These are phyloP conservation scores for Kokia cookei DNA, from an alignment of 441 rosid species.

Conservation along the genomic window DNA sequence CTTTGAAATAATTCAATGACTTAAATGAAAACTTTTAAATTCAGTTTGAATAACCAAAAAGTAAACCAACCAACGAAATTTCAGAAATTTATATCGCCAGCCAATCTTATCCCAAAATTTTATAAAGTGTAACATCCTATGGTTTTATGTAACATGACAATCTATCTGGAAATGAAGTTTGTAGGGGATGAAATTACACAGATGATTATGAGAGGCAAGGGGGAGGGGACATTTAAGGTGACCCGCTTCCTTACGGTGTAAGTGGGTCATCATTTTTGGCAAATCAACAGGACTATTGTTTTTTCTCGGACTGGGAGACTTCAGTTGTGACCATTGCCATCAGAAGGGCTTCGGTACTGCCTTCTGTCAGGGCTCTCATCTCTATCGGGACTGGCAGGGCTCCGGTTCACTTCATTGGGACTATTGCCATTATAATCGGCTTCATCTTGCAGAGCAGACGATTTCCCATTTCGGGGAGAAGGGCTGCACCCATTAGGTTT, in stretches of 20 bases:
- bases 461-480: slow-evolving; percentile 20
- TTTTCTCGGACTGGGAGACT: slow-evolving; percentile 36
- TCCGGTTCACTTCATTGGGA: slow-evolving; percentile 35
- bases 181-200: neutral
- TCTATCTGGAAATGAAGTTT: neutral
- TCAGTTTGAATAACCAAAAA: too few relatives aligned
- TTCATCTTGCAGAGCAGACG: slow-evolving; percentile 17
- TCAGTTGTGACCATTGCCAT: slow-evolving; percentile 32
- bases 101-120: neutral
- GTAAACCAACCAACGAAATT: neutral
- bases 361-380: slow-evolving; percentile 20
- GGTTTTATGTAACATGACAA: neutral
- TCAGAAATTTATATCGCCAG: neutral
- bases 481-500: slow-evolving; percentile 1
- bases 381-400: slow-evolving; percentile 33
- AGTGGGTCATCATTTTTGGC: slow-evolving; percentile 35
- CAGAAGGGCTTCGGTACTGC: slow-evolving; percentile 34
- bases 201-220: neutral
- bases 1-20: too few relatives aligned
- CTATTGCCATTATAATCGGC: slow-evolving; percentile 22
- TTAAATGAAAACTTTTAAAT: too few relatives aligned
- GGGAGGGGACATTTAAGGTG: slow-evolving; percentile 25
- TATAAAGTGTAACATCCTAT: neutral
- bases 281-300: slow-evolving; percentile 49
- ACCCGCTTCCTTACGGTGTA: slow-evolving; percentile 48